Base-by-base conservation (phyloP, 2,329 filamentous ascomycete genomes). In the Colletotrichum tamarilloi region DNA sequence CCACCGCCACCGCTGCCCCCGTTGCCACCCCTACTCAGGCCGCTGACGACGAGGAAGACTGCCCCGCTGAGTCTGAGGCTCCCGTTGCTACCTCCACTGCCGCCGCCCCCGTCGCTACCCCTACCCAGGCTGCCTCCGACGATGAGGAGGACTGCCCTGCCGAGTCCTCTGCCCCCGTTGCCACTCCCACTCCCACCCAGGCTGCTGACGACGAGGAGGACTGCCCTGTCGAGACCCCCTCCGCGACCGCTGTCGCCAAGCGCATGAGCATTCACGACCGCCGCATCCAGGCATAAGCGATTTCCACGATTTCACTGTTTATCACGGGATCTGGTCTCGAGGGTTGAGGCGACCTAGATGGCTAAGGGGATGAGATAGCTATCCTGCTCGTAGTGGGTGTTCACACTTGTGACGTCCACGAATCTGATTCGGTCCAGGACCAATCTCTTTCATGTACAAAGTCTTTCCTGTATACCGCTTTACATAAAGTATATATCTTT, bases 251-350 rank as follows among this genome's bases (percentile, higher is more conserved):
- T 14, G 63, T 60, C 32, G 72, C 52, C 67, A 75, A 74, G 74
- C 74, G 74, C 67, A 65, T 67, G 74, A 30, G 59, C 32, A 35
- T 75, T 49, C 74, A 75, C 64, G 74, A 75, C 63, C 74, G 74
- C 60, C 74, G 74, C 63, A 53, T 62, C 16, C 38, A 42, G 59
- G 49, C 49, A 49, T 74, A 66, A 62, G 28, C 3, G 7, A 24
- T 16, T 38, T n/a, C 62, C 5, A 49, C 16, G 26, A 53, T 9
- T n/a, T 28, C 60, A 2, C 22, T n/a, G 32, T 49, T 6, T 35
- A 5, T 38, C 5, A 19, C 14, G 60, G 53, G 52, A 32, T 52
- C 6, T 30, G 22, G 28, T 46, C 28, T 53, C 16, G 19, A 58
- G 28, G 30, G 16, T 30, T 32, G 53, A 60, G n/a, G 14, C 42